phyloP scores from a whole-genome alignment of 306 rosid genomes.

The Hippophae tibetana region DNA sequence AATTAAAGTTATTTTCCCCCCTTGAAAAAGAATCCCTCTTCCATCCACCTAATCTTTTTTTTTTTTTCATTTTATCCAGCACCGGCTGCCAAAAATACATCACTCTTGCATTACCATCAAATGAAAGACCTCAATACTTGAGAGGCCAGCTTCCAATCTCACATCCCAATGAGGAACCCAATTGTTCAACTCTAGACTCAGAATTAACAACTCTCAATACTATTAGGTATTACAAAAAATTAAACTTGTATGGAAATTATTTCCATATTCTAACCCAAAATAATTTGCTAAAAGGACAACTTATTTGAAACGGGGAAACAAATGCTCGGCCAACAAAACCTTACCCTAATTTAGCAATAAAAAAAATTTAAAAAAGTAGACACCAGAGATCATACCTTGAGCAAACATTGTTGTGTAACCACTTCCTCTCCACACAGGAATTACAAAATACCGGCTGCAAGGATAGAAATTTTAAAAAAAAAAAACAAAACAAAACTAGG shows the following conservation, averaged over 20 bases:
- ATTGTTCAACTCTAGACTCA: too few relatives aligned
- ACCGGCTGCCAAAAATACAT: too few relatives aligned
- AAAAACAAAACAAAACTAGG: conserved; percentile 8
- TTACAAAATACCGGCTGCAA: conserved; percentile 76
- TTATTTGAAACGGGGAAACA: not conserved
- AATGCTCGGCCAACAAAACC: not conserved
- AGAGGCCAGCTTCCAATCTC: too few relatives aligned
- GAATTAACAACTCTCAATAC: not conserved
- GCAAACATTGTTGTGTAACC: conserved; percentile 82
- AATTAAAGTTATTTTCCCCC: too few relatives aligned
- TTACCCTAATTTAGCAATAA: not conserved
- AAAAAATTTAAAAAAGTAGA: conserved; percentile 17
- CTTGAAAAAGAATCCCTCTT: too few relatives aligned
- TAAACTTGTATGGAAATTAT: not conserved
- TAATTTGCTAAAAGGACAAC: not conserved
- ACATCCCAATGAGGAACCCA: too few relatives aligned
- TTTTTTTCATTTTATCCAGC: too few relatives aligned
- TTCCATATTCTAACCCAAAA: not conserved
- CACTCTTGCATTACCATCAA: too few relatives aligned
- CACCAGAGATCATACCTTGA: conserved; percentile 55
- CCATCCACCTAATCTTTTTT: too few relatives aligned
- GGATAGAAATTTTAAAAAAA: not conserved
- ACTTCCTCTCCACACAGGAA: conserved; percentile 87
- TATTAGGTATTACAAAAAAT: not conserved
- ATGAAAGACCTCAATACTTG: too few relatives aligned